Conservation (phyloP, 352 stramenopile species). For the Pythium brassicae region DNA sequence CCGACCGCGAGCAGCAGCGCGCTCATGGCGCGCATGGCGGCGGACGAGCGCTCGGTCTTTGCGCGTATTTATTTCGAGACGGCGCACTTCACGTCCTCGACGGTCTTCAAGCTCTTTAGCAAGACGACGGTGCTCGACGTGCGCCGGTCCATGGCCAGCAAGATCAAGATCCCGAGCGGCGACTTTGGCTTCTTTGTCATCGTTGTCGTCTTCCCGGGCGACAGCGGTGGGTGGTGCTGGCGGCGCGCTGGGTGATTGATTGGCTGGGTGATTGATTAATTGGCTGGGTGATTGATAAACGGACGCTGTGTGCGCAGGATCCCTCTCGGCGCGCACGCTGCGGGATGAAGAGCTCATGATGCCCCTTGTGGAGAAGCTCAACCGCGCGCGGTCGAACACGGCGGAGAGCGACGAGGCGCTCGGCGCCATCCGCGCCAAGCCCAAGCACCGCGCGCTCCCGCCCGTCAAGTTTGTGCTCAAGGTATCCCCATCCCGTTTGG, state of each 20-base stretch:
- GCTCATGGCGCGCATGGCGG: slow-evolving; percentile 9
- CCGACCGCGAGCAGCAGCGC: neutral
- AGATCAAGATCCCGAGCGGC: slow-evolving; percentile 64
- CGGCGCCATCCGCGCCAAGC: slow-evolving; percentile 39
- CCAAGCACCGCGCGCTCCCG: slow-evolving; percentile 53
- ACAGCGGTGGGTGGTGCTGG: slow-evolving; percentile 17
- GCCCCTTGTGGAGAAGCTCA: slow-evolving; percentile 62
- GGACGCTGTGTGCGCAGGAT: slow-evolving; percentile 17
- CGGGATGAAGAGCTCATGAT: slow-evolving; percentile 78
- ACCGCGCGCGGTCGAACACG: slow-evolving; percentile 37
- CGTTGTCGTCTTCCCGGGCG: slow-evolving; percentile 73
- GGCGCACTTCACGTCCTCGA: slow-evolving; percentile 77
- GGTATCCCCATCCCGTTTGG: slow-evolving; percentile 30
- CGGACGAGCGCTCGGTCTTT: slow-evolving; percentile 62
- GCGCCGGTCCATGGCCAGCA: slow-evolving; percentile 72
- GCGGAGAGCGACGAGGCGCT: slow-evolving; percentile 48
- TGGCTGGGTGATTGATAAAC: neutral
- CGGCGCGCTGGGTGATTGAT: too few species aligned
- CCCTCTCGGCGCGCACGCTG: slow-evolving; percentile 64
- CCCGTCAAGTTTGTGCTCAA: slow-evolving; percentile 84
- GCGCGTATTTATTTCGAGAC: slow-evolving; percentile 85
- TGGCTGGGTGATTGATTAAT: neutral
- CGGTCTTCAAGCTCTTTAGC: slow-evolving; percentile 67
- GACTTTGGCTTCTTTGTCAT: slow-evolving; percentile 79
- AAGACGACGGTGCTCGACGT: slow-evolving; percentile 74